phyloP scores from a whole-genome alignment of 2,329 filamentous ascomycete species.

The Nothopassalora personata region DNA sequence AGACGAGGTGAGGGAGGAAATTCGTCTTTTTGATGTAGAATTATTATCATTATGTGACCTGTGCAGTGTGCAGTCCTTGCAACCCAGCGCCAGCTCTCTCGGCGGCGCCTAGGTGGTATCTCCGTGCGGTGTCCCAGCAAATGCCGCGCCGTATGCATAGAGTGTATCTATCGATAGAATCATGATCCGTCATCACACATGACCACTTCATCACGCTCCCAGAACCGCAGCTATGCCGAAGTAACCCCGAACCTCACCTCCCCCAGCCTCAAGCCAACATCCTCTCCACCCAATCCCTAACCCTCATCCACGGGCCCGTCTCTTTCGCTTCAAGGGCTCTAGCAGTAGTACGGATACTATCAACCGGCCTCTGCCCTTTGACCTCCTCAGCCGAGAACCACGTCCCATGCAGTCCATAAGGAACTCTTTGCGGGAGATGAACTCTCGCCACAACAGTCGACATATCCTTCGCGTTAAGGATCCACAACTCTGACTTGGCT shows the following conservation, averaged over 20 bases:
- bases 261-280: slow-evolving; percentile 17
- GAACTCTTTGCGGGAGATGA: slow-evolving; percentile 59
- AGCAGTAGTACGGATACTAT: slow-evolving; percentile 28
- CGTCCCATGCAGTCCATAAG: slow-evolving; percentile 62
- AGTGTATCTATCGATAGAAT: too few relatives aligned
- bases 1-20: too few relatives aligned
- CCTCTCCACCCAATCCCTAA: slow-evolving; percentile 28
- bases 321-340: slow-evolving; percentile 20
- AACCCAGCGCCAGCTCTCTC: too few relatives aligned
- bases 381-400: slow-evolving; percentile 57
- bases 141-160: too few relatives aligned
- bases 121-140: too few relatives aligned
- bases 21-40: too few relatives aligned
- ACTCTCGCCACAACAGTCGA: slow-evolving; percentile 54
- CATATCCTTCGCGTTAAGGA: slow-evolving; percentile 62
- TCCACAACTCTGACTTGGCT: slow-evolving; percentile 60
- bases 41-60: too few relatives aligned
- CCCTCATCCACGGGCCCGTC: slow-evolving; percentile 28
- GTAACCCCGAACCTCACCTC: neutral
- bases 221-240: neutral
- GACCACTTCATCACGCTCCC: too few relatives aligned
- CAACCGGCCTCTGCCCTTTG: slow-evolving; percentile 41
- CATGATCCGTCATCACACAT: too few relatives aligned
- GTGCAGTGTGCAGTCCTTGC: too few relatives aligned
- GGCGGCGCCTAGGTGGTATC: too few relatives aligned